Base-by-base conservation (phyloP, 257 asterid species). In the Orobanche coerulescens region DNA sequence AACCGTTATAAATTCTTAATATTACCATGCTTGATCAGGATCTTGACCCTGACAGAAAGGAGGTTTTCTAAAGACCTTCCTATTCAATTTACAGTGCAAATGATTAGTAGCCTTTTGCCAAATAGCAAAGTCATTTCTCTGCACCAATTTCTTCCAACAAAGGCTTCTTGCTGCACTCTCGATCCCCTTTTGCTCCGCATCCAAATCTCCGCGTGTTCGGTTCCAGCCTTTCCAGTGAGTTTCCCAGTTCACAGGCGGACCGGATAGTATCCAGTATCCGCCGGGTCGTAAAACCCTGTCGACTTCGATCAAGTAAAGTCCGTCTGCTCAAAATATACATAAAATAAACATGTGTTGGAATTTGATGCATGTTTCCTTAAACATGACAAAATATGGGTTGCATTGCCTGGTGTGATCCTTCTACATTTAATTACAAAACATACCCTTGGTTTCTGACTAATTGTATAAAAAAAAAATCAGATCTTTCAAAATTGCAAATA, bases 31-130 rank as follows among this genome's bases (percentile, higher is more conserved):
- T 44, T 37, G 78, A 61, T 92, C 98, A 2, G 97, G 82, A 61
- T 84, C 81, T 58, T 67, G 83, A 57, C 71, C 79, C 63, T 74
- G 65, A 81, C 98, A 92, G 49, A 92, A 84, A 0, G 25, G 71
- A 25, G 95, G 96, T 15, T 92, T 82, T 66, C 55, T 76, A 77
- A 84, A 84, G 31, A 84, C 75, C 67, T 76, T 86, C 46, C 95
- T 54, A 58, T 75, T 83, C 44, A 64, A 5, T 66, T 78, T 81
- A 73, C 98, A 92, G 56, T 88, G 95, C 20, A 58, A 8, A 39
- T 92, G 98, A 72, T 92, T 92, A 0, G 91, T 68, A 0, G 95
- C 76, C 78, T 93, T 93, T 74, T 81, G 90, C 97, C 97, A 93
- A 40, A 89, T 72, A 4, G 96, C 78, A 19, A 89, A 78, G 58